Evolutionary conservation across 768 basidiomycete species (phyloP).

Genomic region (Russula emetica): DNA sequence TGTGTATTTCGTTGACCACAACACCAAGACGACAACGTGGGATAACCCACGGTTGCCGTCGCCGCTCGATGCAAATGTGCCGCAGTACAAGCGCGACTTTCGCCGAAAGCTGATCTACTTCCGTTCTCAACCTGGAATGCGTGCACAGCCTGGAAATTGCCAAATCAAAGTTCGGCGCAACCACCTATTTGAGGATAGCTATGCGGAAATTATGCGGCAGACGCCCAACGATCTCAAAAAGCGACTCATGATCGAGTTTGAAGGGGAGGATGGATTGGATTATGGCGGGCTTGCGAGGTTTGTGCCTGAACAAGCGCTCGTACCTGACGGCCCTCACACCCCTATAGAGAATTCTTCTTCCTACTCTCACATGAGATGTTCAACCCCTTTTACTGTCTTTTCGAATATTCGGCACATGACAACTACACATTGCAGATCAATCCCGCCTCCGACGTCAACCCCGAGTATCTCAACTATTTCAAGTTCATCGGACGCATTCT

Average conservation of each 20-base stretch:
- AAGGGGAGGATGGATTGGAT: conserved; percentile 97
- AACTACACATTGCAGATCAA: conserved; percentile 99
- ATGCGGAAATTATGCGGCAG: conserved; percentile 99
- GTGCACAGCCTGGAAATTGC: conserved; percentile 97
- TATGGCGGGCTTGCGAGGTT: conserved; percentile 97
- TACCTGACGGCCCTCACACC: conserved; percentile 12
- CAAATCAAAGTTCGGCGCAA: conserved; percentile 98
- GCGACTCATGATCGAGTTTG: conserved; percentile 99
- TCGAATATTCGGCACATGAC: conserved; percentile 99
- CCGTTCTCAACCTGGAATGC: conserved; percentile 96
- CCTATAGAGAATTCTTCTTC: conserved; percentile 96
- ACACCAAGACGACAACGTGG: conserved; percentile 99
- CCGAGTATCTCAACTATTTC: conserved; percentile 99
- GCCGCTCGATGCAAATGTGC: conserved; percentile 91
- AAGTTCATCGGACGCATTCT: conserved; percentile 97
- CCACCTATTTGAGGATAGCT: conserved; percentile 98
- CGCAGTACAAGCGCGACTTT: conserved; percentile 99
- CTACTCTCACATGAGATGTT: conserved; percentile 99
- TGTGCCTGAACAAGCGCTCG: conserved; percentile 29
- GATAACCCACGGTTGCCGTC: conserved; percentile 97
- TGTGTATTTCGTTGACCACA: conserved; percentile 99
- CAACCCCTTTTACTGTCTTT: conserved; percentile 99
- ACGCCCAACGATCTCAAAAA: conserved; percentile 98
- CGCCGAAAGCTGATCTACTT: conserved; percentile 99
- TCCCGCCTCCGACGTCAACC: conserved; percentile 96